Evolutionary conservation across 768 basidiomycete genomes (phyloP), one percentile per base, ranked within the genome.

Genomic region (Scleroderma citrinum): DNA sequence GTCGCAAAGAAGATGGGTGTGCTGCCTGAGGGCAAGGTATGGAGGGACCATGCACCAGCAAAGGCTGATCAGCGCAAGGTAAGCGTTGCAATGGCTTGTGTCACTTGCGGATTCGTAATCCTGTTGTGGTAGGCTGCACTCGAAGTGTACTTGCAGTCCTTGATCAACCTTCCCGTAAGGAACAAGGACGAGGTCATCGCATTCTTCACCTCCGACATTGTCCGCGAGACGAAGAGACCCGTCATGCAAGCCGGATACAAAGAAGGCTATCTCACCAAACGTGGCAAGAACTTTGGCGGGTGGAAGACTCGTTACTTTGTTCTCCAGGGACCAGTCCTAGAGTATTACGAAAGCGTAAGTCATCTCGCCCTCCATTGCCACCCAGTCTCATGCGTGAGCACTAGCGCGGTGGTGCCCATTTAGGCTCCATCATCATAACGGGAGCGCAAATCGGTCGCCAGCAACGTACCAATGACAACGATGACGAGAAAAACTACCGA

Each of bases 271-370:
- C 72, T 96, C 31, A 97, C 95, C 17, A 97, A 97, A 70, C 78
- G 92, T 50, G 94, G 94, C 19, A 92, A 97, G 73, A 96, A 92
- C 61, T 97, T 98, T 69, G 96, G 96, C 39, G 93, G 95, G 2
- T 94, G 92, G 95, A 94, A 95, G 63, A 92, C 92, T 21, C 78
- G 96, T 37, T 99, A 84, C 68, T 98, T 98, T 59, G 92, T 97
- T 7, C 74, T 97, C 21, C 86, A 91, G 66, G 92, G 94, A 0
- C 85, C 91, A 3, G 78, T 87, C 2, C 75, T 98, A 44, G 91
- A 95, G 61, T 99, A 98, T 67, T 99, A 89, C 59, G 96, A 98
- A 69, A 85, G 82, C 59, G 95, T 97, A 69, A 71, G 92, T 81
- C n/a, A 51, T 26, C 29, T 38, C 19, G 43, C 42, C 54, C 36